Percentiles rank a stretch among this genome's conserved stretches.
Conservation (phyloP, 2,329 filamentous ascomycete species). For the Furcasterigmium furcatum region DNA sequence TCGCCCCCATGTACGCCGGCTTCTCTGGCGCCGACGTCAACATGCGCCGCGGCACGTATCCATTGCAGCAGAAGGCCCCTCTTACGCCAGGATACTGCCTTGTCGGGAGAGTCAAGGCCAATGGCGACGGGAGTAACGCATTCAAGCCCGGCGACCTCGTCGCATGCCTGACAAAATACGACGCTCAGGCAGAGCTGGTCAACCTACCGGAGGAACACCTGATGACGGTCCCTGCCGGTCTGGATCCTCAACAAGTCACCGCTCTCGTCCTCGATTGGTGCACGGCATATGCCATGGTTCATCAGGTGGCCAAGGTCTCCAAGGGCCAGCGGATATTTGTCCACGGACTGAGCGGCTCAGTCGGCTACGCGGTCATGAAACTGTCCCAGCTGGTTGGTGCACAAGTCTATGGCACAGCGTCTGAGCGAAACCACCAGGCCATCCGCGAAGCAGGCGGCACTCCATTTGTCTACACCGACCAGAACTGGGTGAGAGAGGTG, state of each 20-base stretch:
- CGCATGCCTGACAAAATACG: constrained; percentile 31
- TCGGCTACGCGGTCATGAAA: constrained; percentile 37
- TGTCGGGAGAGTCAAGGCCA: constrained; percentile 35
- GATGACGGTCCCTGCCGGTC: constrained; percentile 32
- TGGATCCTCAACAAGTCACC: constrained; percentile 34
- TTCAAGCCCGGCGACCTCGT: constrained; percentile 30
- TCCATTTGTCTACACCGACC: constrained; percentile 43
- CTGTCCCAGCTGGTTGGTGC: constrained; percentile 39
- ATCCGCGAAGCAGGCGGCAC: constrained; percentile 32
- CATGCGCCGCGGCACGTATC: constrained; percentile 45
- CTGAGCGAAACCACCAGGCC: constrained; percentile 36
- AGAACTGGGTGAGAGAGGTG: constrained; percentile 45
- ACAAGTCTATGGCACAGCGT: constrained; percentile 44
- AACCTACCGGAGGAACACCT: constrained; percentile 43
- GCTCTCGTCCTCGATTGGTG: constrained; percentile 43
- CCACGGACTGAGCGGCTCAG: constrained; percentile 45
- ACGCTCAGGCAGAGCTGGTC: constrained; percentile 37
- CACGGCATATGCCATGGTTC: constrained; percentile 32
- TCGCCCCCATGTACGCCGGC: constrained; percentile 40
- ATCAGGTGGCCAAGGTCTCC: constrained; percentile 31
- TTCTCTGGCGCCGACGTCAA: constrained; percentile 44
- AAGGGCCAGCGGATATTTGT: constrained; percentile 43
- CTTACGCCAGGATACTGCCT: constrained; percentile 46
- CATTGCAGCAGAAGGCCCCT: constrained; percentile 37
- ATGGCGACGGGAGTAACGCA: constrained; percentile 26